phyloP scores from a whole-genome alignment of 116 monocot genomes.

The Dioscorea cayenensis region DNA sequence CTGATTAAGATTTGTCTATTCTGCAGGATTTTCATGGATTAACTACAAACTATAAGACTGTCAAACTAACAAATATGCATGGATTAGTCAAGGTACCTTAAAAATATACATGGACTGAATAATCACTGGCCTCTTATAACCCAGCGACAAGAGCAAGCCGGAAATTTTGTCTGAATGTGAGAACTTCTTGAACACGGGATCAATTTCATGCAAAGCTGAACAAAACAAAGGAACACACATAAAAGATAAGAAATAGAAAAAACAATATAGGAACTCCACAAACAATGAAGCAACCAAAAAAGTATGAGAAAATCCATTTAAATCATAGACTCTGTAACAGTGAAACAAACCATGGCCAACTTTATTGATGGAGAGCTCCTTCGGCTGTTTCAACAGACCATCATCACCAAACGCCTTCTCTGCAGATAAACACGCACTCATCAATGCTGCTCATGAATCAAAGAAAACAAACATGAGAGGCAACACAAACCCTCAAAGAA shows the following conservation, averaged over 20 bases:
- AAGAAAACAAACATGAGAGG: background rate
- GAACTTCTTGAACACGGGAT: constrained; percentile 86
- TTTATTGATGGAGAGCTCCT: constrained; percentile 94
- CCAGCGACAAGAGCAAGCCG: constrained; percentile 58
- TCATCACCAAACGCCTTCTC: constrained; percentile 93
- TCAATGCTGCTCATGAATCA: background rate
- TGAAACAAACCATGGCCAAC: constrained; percentile 81
- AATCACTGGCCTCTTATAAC: constrained; percentile 77
- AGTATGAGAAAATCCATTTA: background rate
- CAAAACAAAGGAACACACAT: background rate
- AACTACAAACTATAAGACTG: background rate
- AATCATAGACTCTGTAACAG: background rate
- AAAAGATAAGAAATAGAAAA: background rate
- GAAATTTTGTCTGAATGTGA: constrained; percentile 54
- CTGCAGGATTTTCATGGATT: no score
- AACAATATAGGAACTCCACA: background rate
- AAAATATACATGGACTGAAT: constrained; percentile 99
- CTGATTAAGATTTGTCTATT: no score
- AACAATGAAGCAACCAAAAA: background rate
- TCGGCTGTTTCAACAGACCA: constrained; percentile 80
- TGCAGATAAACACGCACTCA: constrained; percentile 20
- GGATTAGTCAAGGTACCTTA: constrained; percentile 53
- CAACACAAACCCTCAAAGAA: constrained; percentile 79
- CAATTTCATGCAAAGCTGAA: constrained; percentile 87
- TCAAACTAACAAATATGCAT: background rate